Evolutionary conservation across 768 basidiomycete species (phyloP).

Genomic region (Lentinula guzmanii): DNA sequence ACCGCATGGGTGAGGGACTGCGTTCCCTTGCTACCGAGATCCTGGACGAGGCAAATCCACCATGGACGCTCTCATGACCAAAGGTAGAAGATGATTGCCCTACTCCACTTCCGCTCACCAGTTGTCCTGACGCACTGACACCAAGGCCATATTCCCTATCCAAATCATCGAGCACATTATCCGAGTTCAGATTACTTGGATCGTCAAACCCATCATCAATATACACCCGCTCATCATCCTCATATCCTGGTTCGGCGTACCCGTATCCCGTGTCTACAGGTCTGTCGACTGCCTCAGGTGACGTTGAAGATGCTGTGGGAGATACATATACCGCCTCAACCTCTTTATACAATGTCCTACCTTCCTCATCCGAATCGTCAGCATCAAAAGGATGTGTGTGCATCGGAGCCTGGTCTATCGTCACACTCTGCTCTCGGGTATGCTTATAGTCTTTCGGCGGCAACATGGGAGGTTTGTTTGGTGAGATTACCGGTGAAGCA

Average conservation of each 20-base stretch:
- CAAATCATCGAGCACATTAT: neutral
- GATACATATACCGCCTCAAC: neutral
- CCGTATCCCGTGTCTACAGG: constrained; percentile 1
- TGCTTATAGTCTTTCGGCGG: neutral
- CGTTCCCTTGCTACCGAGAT: neutral
- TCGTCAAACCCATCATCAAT: constrained; percentile 5
- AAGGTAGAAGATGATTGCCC: neutral
- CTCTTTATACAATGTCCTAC: neutral
- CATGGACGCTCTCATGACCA: neutral
- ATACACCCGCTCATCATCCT: constrained; percentile 7
- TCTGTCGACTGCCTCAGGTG: neutral
- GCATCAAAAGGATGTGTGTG: neutral
- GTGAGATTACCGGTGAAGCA: neutral
- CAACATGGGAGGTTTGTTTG: neutral
- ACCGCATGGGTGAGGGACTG: constrained; percentile 3
- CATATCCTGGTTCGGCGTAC: constrained; percentile 4
- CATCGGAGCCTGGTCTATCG: neutral
- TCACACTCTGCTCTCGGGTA: neutral
- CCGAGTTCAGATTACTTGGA: neutral
- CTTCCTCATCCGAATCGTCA: constrained; percentile 6
- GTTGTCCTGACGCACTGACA: neutral
- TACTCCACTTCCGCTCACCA: neutral
- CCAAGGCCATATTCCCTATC: neutral
- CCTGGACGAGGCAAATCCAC: neutral
- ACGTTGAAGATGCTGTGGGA: neutral